Conservation (phyloP, 805 yeast genomes). For the Candida sphagnicola region DNA sequence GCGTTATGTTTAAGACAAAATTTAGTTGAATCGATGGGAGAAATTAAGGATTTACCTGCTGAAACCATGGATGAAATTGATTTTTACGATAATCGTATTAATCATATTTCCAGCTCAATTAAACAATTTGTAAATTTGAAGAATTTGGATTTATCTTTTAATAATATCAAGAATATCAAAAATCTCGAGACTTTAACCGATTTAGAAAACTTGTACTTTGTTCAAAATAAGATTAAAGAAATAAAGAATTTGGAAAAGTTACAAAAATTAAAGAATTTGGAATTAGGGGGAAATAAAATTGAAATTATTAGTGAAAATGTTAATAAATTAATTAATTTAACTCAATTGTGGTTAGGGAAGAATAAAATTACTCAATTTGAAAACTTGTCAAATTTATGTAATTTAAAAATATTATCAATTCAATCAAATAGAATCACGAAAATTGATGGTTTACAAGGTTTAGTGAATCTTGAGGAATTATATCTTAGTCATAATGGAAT, state of each 20-base stretch:
- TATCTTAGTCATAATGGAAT: slow-evolving; percentile 86
- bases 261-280: slow-evolving; percentile 60
- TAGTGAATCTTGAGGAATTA: slow-evolving; percentile 74
- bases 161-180: slow-evolving; percentile 81
- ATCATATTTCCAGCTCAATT: slow-evolving; percentile 73
- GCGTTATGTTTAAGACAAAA: slow-evolving; percentile 79
- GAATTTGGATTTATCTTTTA: slow-evolving; percentile 80
- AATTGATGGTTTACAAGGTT: slow-evolving; percentile 74
- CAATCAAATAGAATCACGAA: slow-evolving; percentile 80
- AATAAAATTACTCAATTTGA: slow-evolving; percentile 66
- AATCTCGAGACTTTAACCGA: slow-evolving; percentile 61
- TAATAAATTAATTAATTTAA: slow-evolving; percentile 49
- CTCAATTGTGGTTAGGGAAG: slow-evolving; percentile 90
- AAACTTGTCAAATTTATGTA: slow-evolving; percentile 54
- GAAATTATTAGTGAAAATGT: slow-evolving; percentile 54
- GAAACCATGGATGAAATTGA: slow-evolving; percentile 72
- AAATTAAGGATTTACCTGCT: slow-evolving; percentile 54
- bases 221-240: slow-evolving; percentile 78
- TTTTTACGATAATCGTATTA: slow-evolving; percentile 86
- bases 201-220: slow-evolving; percentile 72
- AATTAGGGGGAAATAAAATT: slow-evolving; percentile 86
- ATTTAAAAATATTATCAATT: slow-evolving; percentile 74
- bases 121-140: slow-evolving; percentile 54
- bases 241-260: slow-evolving; percentile 65
- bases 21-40: slow-evolving; percentile 63